Evolutionary conservation across 208 protist genomes (phyloP), one percentile per base, ranked within the genome.

Genomic region (Angomonas ambiguus): DNA sequence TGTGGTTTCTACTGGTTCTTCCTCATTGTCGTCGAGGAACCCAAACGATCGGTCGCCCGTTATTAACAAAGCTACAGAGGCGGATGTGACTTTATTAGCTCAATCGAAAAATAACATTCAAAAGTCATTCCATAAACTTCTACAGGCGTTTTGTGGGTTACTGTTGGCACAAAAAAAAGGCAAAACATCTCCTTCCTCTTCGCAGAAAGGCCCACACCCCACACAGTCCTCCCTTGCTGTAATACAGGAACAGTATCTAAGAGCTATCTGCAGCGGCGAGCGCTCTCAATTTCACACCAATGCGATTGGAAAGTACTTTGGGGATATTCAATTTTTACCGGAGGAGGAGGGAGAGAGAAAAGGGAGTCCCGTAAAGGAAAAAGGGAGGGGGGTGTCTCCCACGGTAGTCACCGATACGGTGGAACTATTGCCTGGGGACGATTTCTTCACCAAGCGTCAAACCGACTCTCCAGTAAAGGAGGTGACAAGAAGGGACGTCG

Each of bases 261-360:
- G 4, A 5, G 10, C 45, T 53, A 53, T 53, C 24, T 53, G 45
- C 16, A 53, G 45, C 24, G 45, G 45, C 18, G 45, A 53, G 20
- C 10, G 20, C 18, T 53, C 45, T n/a, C 45, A 53, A n/a, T 24
- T 27, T 27, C 10, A n/a, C 4, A 27, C 8, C 16, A 53, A 53
- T 53, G 45, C 45, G 8, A 53, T 53, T 53, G 45, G 45, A 53
- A n/a, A n/a, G 4, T 53, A 53, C 20, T 53, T 53, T 53, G 20
- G 20, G 5, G 45, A 53, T 53, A n/a, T 53, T 22, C 8, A 27
- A 5, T 24, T 53, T 24, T 8, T 53, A 18, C 13, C 35, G 5
- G 13, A 41, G 5, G 35, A 41, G 35, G 13, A 41, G 13, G 35
- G 35, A 18, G 35, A 41, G 8, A 41, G 35, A 41, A 13, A 13